Evolutionary conservation across 371 early-diverging fungal genomes (phyloP), one percentile per base, ranked within the genome.

Genomic region (Rhizopus delemar): DNA sequence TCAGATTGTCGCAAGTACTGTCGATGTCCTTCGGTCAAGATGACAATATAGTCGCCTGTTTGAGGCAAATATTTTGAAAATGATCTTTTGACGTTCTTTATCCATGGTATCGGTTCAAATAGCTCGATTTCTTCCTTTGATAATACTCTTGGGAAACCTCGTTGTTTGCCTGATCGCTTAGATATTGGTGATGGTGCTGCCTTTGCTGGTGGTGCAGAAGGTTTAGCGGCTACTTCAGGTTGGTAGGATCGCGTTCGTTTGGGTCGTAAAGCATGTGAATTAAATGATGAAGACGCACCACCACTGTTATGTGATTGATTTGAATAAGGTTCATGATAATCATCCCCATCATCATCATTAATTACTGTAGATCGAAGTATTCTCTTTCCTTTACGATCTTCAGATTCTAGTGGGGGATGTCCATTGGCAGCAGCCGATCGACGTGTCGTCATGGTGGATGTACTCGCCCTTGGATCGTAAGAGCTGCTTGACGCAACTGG

Each of bases 11-110:
- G 71, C 73, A 86, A 71, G 51, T 87, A 90, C 53, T 86, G 74
- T 31, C 63, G 68, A 54, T 89, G 88, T 0, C 91, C 91, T 56
- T 90, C 85, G 6, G 76, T 63, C 51, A 88, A 67, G 33, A 89
- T 79, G 5, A 77, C 87, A 6, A 90, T 78, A 51, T 66, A 60
- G 51, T 90, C 91, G 34, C 82, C 84, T 3, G 86, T 52, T 70
- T 90, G 91, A 5, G 91, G 91, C 33, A 84, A 75, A 49, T 90
- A 90, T 29, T 89, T 89, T 0, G 82, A 73, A 8, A 85, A 65
- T 13, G 77, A 73, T 3, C 82, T 83, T n/a, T 70, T 58, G 2
- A 78, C 83, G 8, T 66, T 73, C 46, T 70, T 76, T 38, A 90
- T 78, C 90, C 90, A 90, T 41, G 86, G 84, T 0, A 81, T 73